Evolutionary conservation across 2,329 filamentous ascomycete species (phyloP).

Genomic region (Cyphellophora europaea): DNA sequence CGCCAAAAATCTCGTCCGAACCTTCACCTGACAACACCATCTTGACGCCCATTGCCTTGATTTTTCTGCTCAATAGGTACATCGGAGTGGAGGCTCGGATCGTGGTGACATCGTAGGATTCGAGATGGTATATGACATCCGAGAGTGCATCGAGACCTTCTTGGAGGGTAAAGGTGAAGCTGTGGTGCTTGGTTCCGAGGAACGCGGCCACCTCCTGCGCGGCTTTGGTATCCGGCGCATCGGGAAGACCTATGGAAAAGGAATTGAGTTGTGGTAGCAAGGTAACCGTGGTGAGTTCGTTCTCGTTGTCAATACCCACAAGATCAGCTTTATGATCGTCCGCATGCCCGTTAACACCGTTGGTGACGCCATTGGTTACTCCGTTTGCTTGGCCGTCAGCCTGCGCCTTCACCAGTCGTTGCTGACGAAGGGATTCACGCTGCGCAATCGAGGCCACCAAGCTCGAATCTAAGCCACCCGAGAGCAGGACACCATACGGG

Average conservation of each 20-base stretch:
- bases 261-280: conserved; percentile 94
- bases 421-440: conserved; percentile 74
- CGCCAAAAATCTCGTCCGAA: conserved; percentile 95
- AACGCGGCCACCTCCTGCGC: conserved; percentile 91
- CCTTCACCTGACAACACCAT: conserved; percentile 98
- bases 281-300: conserved; percentile 80
- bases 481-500: conserved; percentile 90
- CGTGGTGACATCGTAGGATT: conserved; percentile 96
- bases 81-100: conserved; percentile 97
- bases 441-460: conserved; percentile 92
- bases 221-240: conserved; percentile 83
- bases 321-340: conserved; percentile 58
- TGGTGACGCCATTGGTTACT: conserved; percentile 27
- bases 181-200: conserved; percentile 94
- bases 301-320: conserved; percentile 88
- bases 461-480: conserved; percentile 91
- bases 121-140: conserved; percentile 96
- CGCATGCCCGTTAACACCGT: conserved; percentile 31
- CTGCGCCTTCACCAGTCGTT: conserved; percentile 40
- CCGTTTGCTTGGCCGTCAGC: conserved; percentile 37
- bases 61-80: conserved; percentile 96
- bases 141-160: conserved; percentile 94
- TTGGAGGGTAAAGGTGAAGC: conserved; percentile 96
- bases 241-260: conserved; percentile 94
- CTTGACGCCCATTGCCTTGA: conserved; percentile 99